A percentile compares a stretch with the other conserved stretches of the same genome.
Evolutionary conservation across 2,329 filamentous ascomycete species (phyloP).

Genomic region (Hymenotorrendiella dingleyae): DNA sequence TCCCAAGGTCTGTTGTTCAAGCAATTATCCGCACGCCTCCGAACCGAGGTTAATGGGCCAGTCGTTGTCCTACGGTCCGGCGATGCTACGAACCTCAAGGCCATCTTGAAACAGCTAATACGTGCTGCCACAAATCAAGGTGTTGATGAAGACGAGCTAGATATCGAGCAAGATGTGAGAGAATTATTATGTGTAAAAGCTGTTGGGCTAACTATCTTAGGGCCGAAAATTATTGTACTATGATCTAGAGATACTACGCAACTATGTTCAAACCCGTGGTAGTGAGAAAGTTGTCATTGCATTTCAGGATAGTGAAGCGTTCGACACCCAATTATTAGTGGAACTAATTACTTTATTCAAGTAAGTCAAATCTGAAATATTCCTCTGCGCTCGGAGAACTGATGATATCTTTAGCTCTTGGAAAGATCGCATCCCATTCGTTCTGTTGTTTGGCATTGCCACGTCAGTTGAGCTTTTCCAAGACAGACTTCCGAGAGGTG

Average conservation of each 20-base stretch:
- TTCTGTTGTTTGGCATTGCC: conserved; percentile 71
- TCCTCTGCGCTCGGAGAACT: not conserved
- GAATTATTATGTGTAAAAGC: not conserved
- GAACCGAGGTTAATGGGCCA: conserved; percentile 41
- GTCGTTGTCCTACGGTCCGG: conserved; percentile 64
- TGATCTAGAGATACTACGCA: conserved; percentile 65
- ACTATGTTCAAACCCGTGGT: conserved; percentile 48
- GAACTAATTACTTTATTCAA: conserved; percentile 65
- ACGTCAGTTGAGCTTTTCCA: conserved; percentile 78
- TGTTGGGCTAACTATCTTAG: conserved; percentile 30
- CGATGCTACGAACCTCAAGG: conserved; percentile 70
- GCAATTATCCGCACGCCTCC: conserved; percentile 57
- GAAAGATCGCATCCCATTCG: conserved; percentile 70
- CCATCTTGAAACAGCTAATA: conserved; percentile 66
- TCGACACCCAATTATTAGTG: conserved; percentile 65
- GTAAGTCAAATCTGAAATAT: conserved; percentile 37
- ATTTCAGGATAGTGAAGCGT: conserved; percentile 77
- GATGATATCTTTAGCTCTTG: conserved; percentile 44
- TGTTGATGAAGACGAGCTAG: conserved; percentile 44
- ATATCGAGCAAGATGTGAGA: conserved; percentile 43
- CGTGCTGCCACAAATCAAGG: conserved; percentile 52
- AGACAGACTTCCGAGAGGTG: conserved; percentile 63
- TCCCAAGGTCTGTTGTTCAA: conserved; percentile 69
- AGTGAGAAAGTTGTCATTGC: conserved; percentile 61
- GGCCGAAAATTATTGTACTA: conserved; percentile 68